Base-by-base conservation (phyloP, 495 filamentous ascomycete genomes). In the Rostrohypoxylon terebratum region DNA sequence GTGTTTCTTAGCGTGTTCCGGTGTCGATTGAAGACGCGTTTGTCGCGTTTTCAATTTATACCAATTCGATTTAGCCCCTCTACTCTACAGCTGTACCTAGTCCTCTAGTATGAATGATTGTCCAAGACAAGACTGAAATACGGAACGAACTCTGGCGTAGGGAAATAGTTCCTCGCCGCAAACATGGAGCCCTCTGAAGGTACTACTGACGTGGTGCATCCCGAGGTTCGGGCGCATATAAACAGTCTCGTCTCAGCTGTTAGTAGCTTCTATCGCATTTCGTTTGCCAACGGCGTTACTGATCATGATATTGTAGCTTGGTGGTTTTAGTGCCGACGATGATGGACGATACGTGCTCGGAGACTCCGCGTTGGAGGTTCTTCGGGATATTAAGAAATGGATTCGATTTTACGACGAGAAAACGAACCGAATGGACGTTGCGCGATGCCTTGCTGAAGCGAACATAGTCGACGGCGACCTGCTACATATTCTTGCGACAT, bases 381-480 rank as follows among this genome's bases (percentile, higher is more conserved):
- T 99, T 61, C 92, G 94, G 59, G 96, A 99, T 80, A 85, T 98
- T 45, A 94, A 93, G 72, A 90, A 89, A 87, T 98, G 96, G 96
- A 82, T 99, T 73, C 94, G 91, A 77, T 85, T 97, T 64, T 96
- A 96, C 85, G 96, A 99, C 77, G 92, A 97, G 77, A 96, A 96
- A 78, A 88, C 91, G 61, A 96, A 97, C 75, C 91, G 96, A 62
- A 91, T 96, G 87, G 96, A 99, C 81, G 96, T 98, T 59, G 94
- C 94, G 48, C 87, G 96, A 78, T 97, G 94, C 75, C 83, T 98
- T 63, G 92, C 93, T 75, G 94, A 98, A 77, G 90, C 93, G 48
- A 98, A 98, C 76, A 80, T 99, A n/a, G 88, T 98, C 66, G 90
- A 91, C 69, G 90, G 92, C 10, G 96, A 99, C 79, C 83, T 99